phyloP scores from a whole-genome alignment of 106 monocot species.

The Platanthera zijinensis region DNA sequence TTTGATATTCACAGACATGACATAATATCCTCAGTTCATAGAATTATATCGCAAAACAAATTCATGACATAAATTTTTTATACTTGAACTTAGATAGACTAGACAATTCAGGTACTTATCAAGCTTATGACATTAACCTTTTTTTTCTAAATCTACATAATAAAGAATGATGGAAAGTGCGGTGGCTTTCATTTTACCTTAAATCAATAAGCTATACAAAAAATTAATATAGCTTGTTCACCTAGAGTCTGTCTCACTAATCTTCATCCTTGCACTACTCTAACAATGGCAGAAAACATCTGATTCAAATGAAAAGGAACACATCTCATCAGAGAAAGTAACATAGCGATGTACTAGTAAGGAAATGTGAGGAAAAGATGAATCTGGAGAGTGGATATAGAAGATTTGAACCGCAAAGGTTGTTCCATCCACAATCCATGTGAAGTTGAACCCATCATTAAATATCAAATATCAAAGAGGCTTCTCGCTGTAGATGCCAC shows the following conservation, averaged over 20 bases:
- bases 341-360: neutral
- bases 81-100: too few relatives aligned
- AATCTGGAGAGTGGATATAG: conserved; percentile 90
- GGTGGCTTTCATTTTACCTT: neutral
- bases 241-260: neutral
- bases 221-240: neutral
- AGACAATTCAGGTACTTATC: too few relatives aligned
- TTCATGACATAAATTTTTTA: too few relatives aligned
- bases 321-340: neutral
- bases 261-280: neutral
- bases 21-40: too few relatives aligned
- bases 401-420: conserved; percentile 68
- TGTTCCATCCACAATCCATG: conserved; percentile 98
- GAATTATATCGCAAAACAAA: too few relatives aligned
- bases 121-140: neutral
- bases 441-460: conserved; percentile 86
- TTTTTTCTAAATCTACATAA: neutral
- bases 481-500: conserved; percentile 87
- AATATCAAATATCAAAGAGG: conserved; percentile 87
- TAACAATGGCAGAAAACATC: too few relatives aligned
- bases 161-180: neutral
- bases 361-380: neutral
- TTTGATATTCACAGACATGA: too few relatives aligned
- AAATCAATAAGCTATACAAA: neutral
- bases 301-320: neutral